Evolutionary conservation across 306 rosid genomes (phyloP), one percentile per base, ranked within the genome.

Genomic region (Medicago lupulina): DNA sequence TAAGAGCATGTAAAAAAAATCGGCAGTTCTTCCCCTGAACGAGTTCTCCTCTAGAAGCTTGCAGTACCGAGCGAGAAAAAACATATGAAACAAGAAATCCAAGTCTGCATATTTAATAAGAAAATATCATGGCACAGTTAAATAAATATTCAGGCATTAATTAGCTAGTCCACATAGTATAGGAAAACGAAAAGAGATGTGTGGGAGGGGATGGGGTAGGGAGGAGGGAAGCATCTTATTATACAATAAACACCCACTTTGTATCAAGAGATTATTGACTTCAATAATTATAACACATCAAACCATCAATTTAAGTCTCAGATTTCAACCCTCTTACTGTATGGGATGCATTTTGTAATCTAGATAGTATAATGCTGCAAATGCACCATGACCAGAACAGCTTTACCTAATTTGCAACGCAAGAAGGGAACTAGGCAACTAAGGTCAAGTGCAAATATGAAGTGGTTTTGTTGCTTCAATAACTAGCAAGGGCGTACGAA

Each of bases 11-110:
- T 90, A 95, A 78, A 95, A 88, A 90, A 95, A 95, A 80, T 95
- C 98, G 7, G 96, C 97, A 16, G 98, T 92, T 80, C 93, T 88
- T 53, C 97, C 98, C 86, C 97, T 85, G 88, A 95, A 95, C 5
- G 98, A 95, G 86, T 95, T 95, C 92, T 92, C 98, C 79, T 95
- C 98, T 11, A 95, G 91, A 79, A 95, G 98, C 87, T 95, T 90
- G 90, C 97, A 95, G 89, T 92, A 95, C 67, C 98, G 98, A 15
- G 97, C 97, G 75, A 92, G 97, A 67, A 95, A 95, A 84, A 95
- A 95, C 98, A 95, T 95, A 77, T 95, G 97, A 86, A 95, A 95
- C 97, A 95, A 79, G 82, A 95, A 95, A 80, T 95, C 98, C 92
- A 95, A 85, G 76, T 95, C 98, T 95, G 92, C 74, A 74, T 79